These are phyloP conservation scores for Alternaria postmessia DNA, from an alignment of 2,329 filamentous ascomycete species.

Conservation along the genomic window DNA sequence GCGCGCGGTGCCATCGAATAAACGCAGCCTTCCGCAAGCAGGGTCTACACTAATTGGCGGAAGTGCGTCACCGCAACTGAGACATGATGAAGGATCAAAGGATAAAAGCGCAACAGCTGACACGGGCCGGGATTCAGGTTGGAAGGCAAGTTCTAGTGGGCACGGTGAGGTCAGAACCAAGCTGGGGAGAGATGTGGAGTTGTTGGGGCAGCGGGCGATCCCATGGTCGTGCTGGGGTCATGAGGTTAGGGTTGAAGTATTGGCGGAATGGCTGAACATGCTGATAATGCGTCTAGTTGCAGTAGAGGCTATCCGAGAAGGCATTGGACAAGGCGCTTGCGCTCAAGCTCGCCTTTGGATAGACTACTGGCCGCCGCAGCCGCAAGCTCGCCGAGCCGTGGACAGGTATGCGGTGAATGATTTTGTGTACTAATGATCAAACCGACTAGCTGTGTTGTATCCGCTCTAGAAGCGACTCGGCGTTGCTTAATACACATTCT, in stretches of 20 bases:
- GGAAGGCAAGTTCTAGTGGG: slow-evolving; percentile 1
- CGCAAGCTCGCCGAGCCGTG: slow-evolving; percentile 4
- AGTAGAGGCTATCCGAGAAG: slow-evolving; percentile 5
- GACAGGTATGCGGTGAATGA: not conserved
- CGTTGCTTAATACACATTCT: not conserved
- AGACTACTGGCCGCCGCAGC: slow-evolving; percentile 13
- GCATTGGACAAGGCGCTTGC: slow-evolving; percentile 1
- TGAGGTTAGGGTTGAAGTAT: slow-evolving; percentile 12
- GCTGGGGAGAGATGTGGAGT: slow-evolving; percentile 19
- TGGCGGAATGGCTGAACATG: slow-evolving; percentile 26
- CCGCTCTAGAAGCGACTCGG: not conserved
- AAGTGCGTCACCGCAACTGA: slow-evolving; percentile 34
- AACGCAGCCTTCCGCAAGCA: slow-evolving; percentile 10
- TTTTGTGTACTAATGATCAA: not conserved
- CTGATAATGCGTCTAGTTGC: slow-evolving; percentile 22
- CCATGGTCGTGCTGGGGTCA: slow-evolving; percentile 19
- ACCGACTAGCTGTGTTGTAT: not conserved
- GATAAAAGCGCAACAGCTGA: slow-evolving; percentile 12
- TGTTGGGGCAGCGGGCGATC: slow-evolving; percentile 19
- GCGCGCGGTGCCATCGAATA: slow-evolving; percentile 43
- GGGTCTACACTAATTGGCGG: slow-evolving; percentile 37
- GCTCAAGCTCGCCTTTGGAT: slow-evolving; percentile 2
- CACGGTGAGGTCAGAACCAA: slow-evolving; percentile 1
- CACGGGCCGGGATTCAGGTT: not conserved
- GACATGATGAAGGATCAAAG: slow-evolving; percentile 11